Conservation (phyloP, 805 yeast species). For the Starmerella apis region DNA sequence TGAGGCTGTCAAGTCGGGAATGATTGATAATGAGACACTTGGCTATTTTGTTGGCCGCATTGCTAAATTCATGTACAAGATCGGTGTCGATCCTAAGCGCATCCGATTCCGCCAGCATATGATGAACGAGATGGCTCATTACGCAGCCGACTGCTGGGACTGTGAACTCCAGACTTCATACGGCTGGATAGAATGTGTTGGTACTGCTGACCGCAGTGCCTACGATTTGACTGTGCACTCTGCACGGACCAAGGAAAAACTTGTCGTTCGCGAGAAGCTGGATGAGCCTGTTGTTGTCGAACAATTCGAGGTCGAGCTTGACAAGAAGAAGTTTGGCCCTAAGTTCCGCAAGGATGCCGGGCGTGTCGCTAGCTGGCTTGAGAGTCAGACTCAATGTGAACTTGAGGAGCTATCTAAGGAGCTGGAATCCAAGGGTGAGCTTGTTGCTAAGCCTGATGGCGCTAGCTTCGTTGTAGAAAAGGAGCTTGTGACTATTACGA, state of each 20-base stretch:
- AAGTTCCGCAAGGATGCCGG: conserved; percentile 96
- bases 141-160: conserved; percentile 99
- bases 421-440: conserved; percentile 50
- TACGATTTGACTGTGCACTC: conserved; percentile 93
- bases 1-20: conserved; percentile 75
- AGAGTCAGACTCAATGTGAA: conserved; percentile 70
- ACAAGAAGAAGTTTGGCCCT: conserved; percentile 96
- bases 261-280: conserved; percentile 85
- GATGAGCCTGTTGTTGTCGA: conserved; percentile 77
- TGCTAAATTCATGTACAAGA: conserved; percentile 66
- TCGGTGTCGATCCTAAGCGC: conserved; percentile 78
- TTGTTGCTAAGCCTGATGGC: conserved; percentile 58
- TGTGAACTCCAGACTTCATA: conserved; percentile 91
- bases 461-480: conserved; percentile 62
- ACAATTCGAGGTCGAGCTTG: conserved; percentile 71
- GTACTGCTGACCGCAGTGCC: conserved; percentile 99
- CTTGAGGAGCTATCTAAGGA: conserved; percentile 66
- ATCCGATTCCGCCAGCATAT: conserved; percentile 97
- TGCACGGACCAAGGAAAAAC: conserved; percentile 86
- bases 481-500: conserved; percentile 61
- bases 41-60: conserved; percentile 96
- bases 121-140: conserved; percentile 99
- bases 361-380: conserved; percentile 70
- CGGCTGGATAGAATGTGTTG: conserved; percentile 99
- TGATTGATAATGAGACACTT: conserved; percentile 93